Percentiles rank a stretch among this genome's conserved stretches.
Evolutionary conservation across 2,329 filamentous ascomycete species (phyloP).

Genomic region (Fusarium hainanense): DNA sequence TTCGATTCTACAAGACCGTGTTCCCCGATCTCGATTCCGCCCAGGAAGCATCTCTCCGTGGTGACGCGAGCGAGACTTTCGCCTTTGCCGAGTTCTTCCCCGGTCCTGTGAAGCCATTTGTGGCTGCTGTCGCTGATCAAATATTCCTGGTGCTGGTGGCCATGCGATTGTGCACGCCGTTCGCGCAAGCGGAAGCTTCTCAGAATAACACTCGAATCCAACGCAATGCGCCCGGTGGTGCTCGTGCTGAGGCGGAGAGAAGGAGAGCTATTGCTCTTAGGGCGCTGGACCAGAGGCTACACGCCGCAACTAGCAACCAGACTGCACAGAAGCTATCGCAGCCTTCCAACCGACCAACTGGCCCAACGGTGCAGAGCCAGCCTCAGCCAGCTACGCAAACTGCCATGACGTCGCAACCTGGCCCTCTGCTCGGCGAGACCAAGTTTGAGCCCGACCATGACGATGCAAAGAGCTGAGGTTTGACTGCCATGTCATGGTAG

Average conservation of each 20-base stretch:
- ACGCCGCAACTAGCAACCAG: constrained; percentile 76
- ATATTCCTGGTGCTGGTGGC: constrained; percentile 81
- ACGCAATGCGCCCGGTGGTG: constrained; percentile 70
- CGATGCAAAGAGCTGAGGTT: constrained; percentile 48
- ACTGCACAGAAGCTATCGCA: constrained; percentile 45
- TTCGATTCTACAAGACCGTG: constrained; percentile 90
- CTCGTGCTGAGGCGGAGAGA: constrained; percentile 91
- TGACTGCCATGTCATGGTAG: not conserved
- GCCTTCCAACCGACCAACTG: constrained; percentile 56
- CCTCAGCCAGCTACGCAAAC: constrained; percentile 66
- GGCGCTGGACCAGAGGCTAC: constrained; percentile 89
- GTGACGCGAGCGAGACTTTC: constrained; percentile 96
- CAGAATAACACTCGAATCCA: constrained; percentile 70
- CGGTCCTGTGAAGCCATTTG: constrained; percentile 79
- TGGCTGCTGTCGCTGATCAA: constrained; percentile 73
- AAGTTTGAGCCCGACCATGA: constrained; percentile 75
- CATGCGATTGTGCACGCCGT: constrained; percentile 83
- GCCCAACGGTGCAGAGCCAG: constrained; percentile 68
- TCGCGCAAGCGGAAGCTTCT: constrained; percentile 82
- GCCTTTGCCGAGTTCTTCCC: constrained; percentile 97
- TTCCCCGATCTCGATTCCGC: constrained; percentile 75
- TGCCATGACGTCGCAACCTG: constrained; percentile 66
- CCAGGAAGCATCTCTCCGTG: constrained; percentile 74
- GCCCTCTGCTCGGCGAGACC: constrained; percentile 73
- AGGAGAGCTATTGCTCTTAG: constrained; percentile 89